phyloP scores from a whole-genome alignment of 2,329 filamentous ascomycete species.

The Colletotrichum nymphaeae region DNA sequence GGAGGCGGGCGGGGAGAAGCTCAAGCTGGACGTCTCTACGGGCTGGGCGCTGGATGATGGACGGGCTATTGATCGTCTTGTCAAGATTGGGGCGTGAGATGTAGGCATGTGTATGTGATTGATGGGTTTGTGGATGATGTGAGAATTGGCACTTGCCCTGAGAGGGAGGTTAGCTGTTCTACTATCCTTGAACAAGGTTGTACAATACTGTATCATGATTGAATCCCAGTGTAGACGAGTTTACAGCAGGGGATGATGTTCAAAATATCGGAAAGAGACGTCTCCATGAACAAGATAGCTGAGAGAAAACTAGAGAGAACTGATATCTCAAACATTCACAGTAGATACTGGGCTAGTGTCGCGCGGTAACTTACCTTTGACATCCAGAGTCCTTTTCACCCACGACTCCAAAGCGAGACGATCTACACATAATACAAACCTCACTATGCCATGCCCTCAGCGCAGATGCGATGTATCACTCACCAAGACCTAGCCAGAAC shows the following conservation, averaged over 20 bases:
- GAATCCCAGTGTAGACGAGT: not conserved
- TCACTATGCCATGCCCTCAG: not conserved
- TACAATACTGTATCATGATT: slow-evolving; percentile 6
- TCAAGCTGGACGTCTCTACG: slow-evolving; percentile 68
- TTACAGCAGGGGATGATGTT: not conserved
- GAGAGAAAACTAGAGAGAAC: not conserved
- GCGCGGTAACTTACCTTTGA: too few species aligned
- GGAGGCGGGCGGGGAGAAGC: slow-evolving; percentile 57
- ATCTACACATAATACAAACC: not conserved
- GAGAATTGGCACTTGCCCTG: not conserved
- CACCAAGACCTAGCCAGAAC: not conserved
- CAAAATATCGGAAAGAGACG: not conserved
- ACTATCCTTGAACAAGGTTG: not conserved
- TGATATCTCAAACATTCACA: too few species aligned
- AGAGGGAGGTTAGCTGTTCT: not conserved
- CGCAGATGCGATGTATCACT: not conserved
- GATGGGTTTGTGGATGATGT: not conserved
- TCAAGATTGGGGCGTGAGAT: slow-evolving; percentile 39
- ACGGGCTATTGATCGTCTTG: slow-evolving; percentile 66
- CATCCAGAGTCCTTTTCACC: too few species aligned
- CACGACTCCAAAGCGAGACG: not conserved
- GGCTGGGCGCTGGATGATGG: slow-evolving; percentile 71
- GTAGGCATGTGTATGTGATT: too few species aligned
- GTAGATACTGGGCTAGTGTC: too few species aligned
- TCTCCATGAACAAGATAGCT: not conserved